phyloP scores from a whole-genome alignment of 192 early-diverging fungal genomes.

The Backusella australiensis region DNA sequence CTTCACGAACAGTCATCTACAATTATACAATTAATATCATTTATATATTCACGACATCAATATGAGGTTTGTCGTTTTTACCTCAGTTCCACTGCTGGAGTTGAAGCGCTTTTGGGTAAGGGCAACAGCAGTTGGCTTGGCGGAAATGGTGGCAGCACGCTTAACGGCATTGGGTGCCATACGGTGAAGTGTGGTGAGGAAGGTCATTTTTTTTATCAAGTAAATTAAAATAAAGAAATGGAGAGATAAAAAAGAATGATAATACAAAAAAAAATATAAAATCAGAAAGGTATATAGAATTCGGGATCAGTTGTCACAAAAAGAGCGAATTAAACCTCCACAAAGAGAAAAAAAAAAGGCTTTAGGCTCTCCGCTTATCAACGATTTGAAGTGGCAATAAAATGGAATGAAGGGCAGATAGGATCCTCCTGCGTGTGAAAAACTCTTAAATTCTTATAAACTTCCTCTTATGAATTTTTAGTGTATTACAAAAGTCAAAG shows the following conservation, averaged over 20 bases:
- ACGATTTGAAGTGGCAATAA: neutral
- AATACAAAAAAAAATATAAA: neutral
- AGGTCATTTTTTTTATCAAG: neutral
- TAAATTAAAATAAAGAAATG: neutral
- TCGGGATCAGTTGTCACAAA: neutral
- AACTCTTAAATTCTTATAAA: constrained; percentile 9
- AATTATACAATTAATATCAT: neutral
- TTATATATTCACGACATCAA: neutral
- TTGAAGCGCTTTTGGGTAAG: constrained; percentile 33
- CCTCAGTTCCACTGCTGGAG: constrained; percentile 31
- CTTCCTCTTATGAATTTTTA: constrained; percentile 2
- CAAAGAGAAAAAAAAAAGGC: neutral
- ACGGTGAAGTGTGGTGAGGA: constrained; percentile 19
- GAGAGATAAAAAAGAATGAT: constrained; percentile 9
- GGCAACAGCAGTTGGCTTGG: constrained; percentile 20
- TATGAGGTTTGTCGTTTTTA: neutral
- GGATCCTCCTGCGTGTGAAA: neutral
- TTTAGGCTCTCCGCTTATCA: neutral
- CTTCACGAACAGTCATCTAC: constrained; percentile 96
- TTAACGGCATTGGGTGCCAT: constrained; percentile 25
- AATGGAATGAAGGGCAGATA: neutral
- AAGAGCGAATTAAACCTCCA: constrained; percentile 1
- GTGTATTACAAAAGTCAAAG: neutral
- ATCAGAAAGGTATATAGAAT: neutral
- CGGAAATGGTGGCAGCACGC: constrained; percentile 18